phyloP scores from a whole-genome alignment of 768 basidiomycete species.

The Kwoniella sp. region DNA sequence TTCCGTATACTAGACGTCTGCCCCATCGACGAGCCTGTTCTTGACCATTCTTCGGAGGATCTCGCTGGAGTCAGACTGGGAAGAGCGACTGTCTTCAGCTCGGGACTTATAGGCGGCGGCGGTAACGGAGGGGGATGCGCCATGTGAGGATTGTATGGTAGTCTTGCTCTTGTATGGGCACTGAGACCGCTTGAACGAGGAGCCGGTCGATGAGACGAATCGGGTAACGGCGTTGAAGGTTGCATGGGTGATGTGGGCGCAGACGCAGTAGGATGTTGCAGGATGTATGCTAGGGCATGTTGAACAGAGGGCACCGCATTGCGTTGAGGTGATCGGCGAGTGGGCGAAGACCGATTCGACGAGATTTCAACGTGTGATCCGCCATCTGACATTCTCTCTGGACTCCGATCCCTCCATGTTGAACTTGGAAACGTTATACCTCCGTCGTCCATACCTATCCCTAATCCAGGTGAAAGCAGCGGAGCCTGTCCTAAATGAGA shows the following conservation, averaged over 20 bases:
- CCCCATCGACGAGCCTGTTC: not conserved
- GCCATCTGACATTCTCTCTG: constrained; percentile 8
- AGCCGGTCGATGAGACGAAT: not conserved
- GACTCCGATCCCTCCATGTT: constrained; percentile 12
- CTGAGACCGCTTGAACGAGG: constrained; percentile 1
- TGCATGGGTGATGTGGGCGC: constrained; percentile 36
- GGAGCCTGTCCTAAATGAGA: not conserved
- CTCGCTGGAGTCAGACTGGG: constrained; percentile 32
- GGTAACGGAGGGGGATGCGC: constrained; percentile 25
- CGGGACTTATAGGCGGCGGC: constrained; percentile 29
- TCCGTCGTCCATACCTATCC: constrained; percentile 13
- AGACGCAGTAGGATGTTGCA: constrained; percentile 38
- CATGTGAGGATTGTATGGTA: constrained; percentile 11
- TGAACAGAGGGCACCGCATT: constrained; percentile 8
- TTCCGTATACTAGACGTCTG: constrained; percentile 3
- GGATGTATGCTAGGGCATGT: constrained; percentile 15
- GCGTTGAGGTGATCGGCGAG: constrained; percentile 12
- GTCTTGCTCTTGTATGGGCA: constrained; percentile 6
- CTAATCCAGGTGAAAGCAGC: not conserved
- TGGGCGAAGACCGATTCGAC: constrained; percentile 18
- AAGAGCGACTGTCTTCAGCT: constrained; percentile 26
- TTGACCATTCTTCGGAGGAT: constrained; percentile 22
- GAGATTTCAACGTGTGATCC: not conserved
- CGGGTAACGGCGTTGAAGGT: not conserved
- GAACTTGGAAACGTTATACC: constrained; percentile 11